Evolutionary conservation across 768 basidiomycete genomes (phyloP), one percentile per base, ranked within the genome.

Genomic region (Termitomyces titanicus): DNA sequence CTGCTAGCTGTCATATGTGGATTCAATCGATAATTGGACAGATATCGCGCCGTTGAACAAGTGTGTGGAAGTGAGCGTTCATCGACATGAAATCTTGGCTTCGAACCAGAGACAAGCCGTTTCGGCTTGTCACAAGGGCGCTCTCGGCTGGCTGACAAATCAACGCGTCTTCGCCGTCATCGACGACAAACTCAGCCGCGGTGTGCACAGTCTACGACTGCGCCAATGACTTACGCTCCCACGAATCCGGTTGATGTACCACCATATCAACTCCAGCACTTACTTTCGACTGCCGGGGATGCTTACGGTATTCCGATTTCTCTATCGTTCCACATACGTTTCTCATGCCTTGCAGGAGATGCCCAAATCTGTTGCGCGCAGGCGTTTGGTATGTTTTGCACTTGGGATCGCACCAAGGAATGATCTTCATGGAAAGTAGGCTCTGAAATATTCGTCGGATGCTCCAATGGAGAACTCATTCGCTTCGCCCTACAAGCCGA

Each of bases 361-460:
- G 53, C 70, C 27, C 67, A 71, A 58, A 70, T 76, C 25, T 70
- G 70, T n/a, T 81, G 82, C 61, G 77, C 79, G 3, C 83, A 86
- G 64, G 85, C 84, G 11, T 66, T 82, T 60, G 84, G 85, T 84
- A 56, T 48, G 74, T 11, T 46, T 24, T 18, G 7, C 12, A 12
- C 6, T 10, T 45, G 2, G 15, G 8, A 8, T 37, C 3, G 15
- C 3, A 1, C 27, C 3, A 3, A 17, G 7, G 25, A 37, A 5
- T 12, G 6, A 40, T 44, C 18, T 15, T 44, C n/a, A 51, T 31
- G 3, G 27, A 29, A 37, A 37, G 17, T 50, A 92, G 91, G 86
- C 31, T 85, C 85, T 39, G 94, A 97, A 64, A 81, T 96, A 24
- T 95, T 94, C 61, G 80, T 92, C 12, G 94, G 93, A 12, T 89